A percentile compares a stretch with the other conserved stretches of the same genome.
phyloP scores from a whole-genome alignment of 129 eudicot species.

The Pseudognaphalium luteoalbum region DNA sequence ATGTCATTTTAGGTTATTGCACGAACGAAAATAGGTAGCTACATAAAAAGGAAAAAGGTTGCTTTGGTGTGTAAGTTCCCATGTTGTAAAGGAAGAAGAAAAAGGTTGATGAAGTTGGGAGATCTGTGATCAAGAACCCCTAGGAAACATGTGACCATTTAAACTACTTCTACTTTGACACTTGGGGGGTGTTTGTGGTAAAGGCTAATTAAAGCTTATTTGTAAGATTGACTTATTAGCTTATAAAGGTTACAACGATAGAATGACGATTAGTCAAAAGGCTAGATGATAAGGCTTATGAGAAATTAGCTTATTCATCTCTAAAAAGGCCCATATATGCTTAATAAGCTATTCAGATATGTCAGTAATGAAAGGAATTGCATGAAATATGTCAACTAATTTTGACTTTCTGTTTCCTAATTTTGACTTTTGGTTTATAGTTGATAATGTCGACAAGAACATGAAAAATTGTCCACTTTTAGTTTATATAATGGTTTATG shows the following conservation, averaged over 20 bases:
- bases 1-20: background rate
- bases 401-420: no score
- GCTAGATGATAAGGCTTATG: no score
- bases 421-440: no score
- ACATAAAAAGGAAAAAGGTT: background rate
- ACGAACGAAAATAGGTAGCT: background rate
- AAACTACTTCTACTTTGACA: slow-evolving; percentile 19
- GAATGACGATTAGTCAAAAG: no score
- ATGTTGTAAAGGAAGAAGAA: slow-evolving; percentile 21
- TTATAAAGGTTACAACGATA: background rate
- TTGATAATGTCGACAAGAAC: no score
- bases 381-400: no score
- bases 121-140: slow-evolving; percentile 31
- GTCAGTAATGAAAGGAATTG: no score
- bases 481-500: no score
- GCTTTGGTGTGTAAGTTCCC: background rate
- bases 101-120: slow-evolving; percentile 31
- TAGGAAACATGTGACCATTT: slow-evolving; percentile 34
- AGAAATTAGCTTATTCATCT: background rate
- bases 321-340: background rate
- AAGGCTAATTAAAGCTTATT: no score
- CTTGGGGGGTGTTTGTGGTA: background rate
- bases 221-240: no score
- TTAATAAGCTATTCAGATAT: background rate
- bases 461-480: no score